phyloP scores from a whole-genome alignment of 805 yeast species.

The Priceomyces medius region DNA sequence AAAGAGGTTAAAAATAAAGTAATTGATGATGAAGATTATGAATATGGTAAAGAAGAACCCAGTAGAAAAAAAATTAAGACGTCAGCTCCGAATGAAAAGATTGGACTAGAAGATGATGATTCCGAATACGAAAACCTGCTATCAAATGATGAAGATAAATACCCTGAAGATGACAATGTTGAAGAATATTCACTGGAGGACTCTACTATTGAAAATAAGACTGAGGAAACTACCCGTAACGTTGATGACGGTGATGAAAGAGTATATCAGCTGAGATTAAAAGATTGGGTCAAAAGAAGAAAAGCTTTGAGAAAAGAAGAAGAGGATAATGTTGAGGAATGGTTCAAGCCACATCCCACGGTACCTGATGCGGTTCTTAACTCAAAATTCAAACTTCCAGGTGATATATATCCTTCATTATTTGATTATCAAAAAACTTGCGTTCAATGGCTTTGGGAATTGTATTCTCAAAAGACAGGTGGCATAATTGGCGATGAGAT shows the following conservation, averaged over 20 bases:
- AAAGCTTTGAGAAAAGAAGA: constrained; percentile 27
- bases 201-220: constrained; percentile 6
- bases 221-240: constrained; percentile 24
- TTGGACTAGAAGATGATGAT: constrained; percentile 5
- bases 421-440: constrained; percentile 95
- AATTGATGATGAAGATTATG: constrained; percentile 13
- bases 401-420: constrained; percentile 81
- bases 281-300: constrained; percentile 58
- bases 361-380: constrained; percentile 73
- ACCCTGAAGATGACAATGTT: constrained; percentile 9
- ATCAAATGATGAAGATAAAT: constrained; percentile 7
- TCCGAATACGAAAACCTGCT: constrained; percentile 1
- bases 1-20: constrained; percentile 18
- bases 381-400: constrained; percentile 73
- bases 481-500: constrained; percentile 97
- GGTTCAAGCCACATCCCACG: constrained; percentile 75
- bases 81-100: neutral
- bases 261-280: constrained; percentile 58
- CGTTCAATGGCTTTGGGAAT: constrained; percentile 96
- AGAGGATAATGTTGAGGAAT: constrained; percentile 45
- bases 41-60: constrained; percentile 12
- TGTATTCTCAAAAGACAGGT: constrained; percentile 85
- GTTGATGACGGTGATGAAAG: constrained; percentile 82
- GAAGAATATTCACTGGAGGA: constrained; percentile 5
- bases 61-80: neutral